phyloP scores from a whole-genome alignment of 345 rosid species.

The Populus euphratica region DNA sequence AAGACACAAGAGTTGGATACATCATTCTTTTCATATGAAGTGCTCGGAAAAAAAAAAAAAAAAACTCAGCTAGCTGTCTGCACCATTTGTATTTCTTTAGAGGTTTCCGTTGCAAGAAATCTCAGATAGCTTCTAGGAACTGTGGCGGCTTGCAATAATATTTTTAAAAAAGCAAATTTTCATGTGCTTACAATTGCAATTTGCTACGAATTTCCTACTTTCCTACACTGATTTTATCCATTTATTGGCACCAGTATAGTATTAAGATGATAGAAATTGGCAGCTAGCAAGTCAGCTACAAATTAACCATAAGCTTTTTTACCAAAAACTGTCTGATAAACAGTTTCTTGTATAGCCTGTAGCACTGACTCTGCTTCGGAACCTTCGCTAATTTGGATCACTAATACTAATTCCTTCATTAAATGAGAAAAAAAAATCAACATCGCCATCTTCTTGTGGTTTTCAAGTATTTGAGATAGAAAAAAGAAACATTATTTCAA shows the following conservation, averaged over 20 bases:
- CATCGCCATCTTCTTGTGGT: too few relatives aligned
- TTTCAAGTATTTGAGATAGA: too few relatives aligned
- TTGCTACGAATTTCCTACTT: conserved; percentile 5
- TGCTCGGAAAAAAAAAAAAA: too few relatives aligned
- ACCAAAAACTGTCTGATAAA: background rate
- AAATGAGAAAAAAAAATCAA: too few relatives aligned
- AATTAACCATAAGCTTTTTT: background rate
- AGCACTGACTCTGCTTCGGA: too few relatives aligned
- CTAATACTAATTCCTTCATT: too few relatives aligned
- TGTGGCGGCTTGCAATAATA: background rate
- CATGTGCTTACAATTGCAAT: background rate
- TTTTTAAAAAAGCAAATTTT: too few relatives aligned
- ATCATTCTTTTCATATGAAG: background rate
- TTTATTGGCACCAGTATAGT: background rate
- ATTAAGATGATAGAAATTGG: conserved; percentile 1
- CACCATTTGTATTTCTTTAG: background rate
- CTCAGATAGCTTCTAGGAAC: background rate
- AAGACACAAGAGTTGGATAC: conserved; percentile 89
- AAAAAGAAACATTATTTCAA: too few relatives aligned
- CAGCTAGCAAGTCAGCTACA: background rate
- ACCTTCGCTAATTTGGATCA: too few relatives aligned
- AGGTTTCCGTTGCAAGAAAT: background rate
- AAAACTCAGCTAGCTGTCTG: background rate
- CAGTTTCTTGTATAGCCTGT: background rate
- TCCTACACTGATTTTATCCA: background rate